Conservation (phyloP, 495 filamentous ascomycete genomes). For the Annulohypoxylon stygium region DNA sequence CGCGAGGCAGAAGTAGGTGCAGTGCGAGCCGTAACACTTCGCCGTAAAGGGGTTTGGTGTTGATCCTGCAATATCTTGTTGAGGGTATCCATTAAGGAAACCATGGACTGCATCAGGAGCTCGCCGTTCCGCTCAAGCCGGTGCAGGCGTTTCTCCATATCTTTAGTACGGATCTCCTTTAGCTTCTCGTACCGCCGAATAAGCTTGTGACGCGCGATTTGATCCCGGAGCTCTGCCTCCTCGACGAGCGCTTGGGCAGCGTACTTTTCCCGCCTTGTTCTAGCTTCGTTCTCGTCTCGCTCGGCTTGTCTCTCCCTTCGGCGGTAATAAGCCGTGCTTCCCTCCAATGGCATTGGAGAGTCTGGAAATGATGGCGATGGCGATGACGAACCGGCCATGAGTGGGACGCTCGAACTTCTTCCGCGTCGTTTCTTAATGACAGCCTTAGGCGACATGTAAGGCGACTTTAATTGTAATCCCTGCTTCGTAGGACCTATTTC, state of each 20-base stretch:
- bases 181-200: constrained; percentile 51
- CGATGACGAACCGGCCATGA: constrained; percentile 25
- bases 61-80: constrained; percentile 43
- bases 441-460: constrained; percentile 17
- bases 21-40: constrained; percentile 12
- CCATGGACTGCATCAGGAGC: constrained; percentile 49
- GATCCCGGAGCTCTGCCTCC: constrained; percentile 31
- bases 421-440: constrained; percentile 19
- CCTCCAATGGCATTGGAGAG: constrained; percentile 31
- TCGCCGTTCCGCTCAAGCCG: constrained; percentile 52
- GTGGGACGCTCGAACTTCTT: constrained; percentile 27
- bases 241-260: constrained; percentile 34
- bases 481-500: constrained; percentile 33
- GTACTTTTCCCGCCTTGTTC: constrained; percentile 22
- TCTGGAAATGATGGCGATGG: constrained; percentile 25
- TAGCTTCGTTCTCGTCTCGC: constrained; percentile 34
- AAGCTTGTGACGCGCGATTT: constrained; percentile 45
- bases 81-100: constrained; percentile 52
- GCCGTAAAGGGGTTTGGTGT: constrained; percentile 27
- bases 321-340: constrained; percentile 35
- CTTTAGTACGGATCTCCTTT: constrained; percentile 49
- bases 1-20: neutral
- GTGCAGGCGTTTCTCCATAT: constrained; percentile 53
- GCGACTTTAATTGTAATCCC: neutral
- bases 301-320: constrained; percentile 34